Evolutionary conservation across 2,329 filamentous ascomycete genomes (phyloP).

Genomic region (Tolypocladium sp.): DNA sequence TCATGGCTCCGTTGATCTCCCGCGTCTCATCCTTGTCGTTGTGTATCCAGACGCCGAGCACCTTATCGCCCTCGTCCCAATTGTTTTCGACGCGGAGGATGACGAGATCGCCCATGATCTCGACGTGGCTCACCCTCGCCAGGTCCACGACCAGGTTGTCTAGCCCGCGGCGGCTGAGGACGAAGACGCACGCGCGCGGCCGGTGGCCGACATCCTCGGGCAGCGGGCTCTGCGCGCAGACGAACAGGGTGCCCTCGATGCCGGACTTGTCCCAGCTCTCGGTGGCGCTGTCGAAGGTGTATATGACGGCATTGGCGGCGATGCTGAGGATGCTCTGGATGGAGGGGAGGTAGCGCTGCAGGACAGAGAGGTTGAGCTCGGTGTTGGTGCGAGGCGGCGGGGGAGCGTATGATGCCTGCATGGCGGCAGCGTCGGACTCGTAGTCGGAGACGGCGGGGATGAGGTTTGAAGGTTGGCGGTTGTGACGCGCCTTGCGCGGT

Average conservation of each 20-base stretch:
- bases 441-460: slow-evolving; percentile 46
- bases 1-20: slow-evolving; percentile 28
- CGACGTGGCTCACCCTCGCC: slow-evolving; percentile 51
- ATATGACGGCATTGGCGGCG: slow-evolving; percentile 79
- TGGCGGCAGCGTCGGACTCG: slow-evolving; percentile 52
- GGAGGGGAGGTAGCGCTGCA: slow-evolving; percentile 70
- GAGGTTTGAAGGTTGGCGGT: slow-evolving; percentile 29
- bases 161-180: slow-evolving; percentile 63
- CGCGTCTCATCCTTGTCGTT: slow-evolving; percentile 36
- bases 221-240: slow-evolving; percentile 56
- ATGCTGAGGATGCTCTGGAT: slow-evolving; percentile 68
- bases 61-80: slow-evolving; percentile 26
- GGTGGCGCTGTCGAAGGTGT: slow-evolving; percentile 60
- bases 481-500: slow-evolving; percentile 29
- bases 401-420: slow-evolving; percentile 26
- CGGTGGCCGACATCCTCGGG: slow-evolving; percentile 20
- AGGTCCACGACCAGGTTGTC: slow-evolving; percentile 63
- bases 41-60: slow-evolving; percentile 48
- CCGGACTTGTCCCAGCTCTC: slow-evolving; percentile 76
- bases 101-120: slow-evolving; percentile 48
- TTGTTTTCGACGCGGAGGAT: slow-evolving; percentile 33
- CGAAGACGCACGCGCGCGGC: slow-evolving; percentile 50
- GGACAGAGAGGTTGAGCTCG: slow-evolving; percentile 78
- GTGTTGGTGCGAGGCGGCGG: slow-evolving; percentile 62
- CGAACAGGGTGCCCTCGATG: slow-evolving; percentile 81